Base-by-base conservation (phyloP, 352 stramenopile genomes). In the Phytophthora pinifolia region DNA sequence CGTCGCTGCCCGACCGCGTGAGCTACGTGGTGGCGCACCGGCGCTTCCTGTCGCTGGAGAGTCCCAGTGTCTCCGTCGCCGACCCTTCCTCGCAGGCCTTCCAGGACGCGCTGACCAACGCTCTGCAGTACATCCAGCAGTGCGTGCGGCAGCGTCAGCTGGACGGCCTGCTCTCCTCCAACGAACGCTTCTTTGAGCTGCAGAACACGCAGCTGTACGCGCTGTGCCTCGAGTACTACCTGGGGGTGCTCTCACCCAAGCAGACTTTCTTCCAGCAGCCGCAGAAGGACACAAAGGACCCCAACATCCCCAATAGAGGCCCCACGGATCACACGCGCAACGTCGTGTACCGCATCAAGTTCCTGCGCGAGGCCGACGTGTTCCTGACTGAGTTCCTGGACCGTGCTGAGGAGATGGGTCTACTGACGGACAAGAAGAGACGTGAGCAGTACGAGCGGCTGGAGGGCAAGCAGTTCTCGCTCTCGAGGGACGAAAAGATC, bases 121-220 rank as follows among this genome's bases (percentile, higher is more conserved):
- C 65, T 6, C 20, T 73, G 20, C 34, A 43, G 6, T 70, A 70
- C 46, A 33, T 67, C 45, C 62, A 62, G 30, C 55, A 79, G 20
- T 76, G 75, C 34, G 36, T 92, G 5, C 35, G 58, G 42, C 79
- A 89, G 62, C 79, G 83, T 4, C 74, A 88, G 43, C 47, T 72
- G 31, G 79, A 92, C 66, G 74, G 78, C 45, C 62, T 83, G 18
- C 67, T 94, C 25, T 86, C 77, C 5, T 50, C 72, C 29, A 92
- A 94, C 61, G 82, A 93, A 66, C 66, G 56, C 41, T 83, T 89
- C 47, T 86, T 89, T 39, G 86, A 96, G 67, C 70, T 96, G 36
- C 79, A 82, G 31, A 94, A 83, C 48, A 54, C 70, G 45, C 83
- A 96, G 61, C 75, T 96, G 15, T 90, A 94, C 45, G 85, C 79